Evolutionary conservation across 2,329 filamentous ascomycete genomes (phyloP).

Genomic region (Falciphora oryzae): DNA sequence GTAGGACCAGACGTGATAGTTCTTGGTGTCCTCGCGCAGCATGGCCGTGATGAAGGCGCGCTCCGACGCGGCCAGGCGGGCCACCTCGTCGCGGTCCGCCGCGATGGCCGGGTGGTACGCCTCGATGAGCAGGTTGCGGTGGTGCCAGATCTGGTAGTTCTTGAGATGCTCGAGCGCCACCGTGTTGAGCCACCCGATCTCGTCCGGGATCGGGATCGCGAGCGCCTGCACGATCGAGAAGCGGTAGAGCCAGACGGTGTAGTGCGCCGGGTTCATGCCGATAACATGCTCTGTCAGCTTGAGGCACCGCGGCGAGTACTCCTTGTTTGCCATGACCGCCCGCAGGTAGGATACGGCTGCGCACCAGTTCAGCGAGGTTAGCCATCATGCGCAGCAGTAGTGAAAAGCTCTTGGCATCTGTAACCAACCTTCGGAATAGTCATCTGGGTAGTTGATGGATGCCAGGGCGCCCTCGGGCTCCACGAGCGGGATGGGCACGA

Average conservation of each 20-base stretch:
- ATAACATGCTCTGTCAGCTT: conserved; percentile 86
- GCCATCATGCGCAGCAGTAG: neutral
- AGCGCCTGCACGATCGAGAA: conserved; percentile 70
- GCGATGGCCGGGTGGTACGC: conserved; percentile 54
- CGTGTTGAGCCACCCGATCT: conserved; percentile 81
- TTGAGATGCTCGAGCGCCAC: conserved; percentile 82
- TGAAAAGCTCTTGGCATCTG: neutral
- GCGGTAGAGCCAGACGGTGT: conserved; percentile 97
- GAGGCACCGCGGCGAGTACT: conserved; percentile 73
- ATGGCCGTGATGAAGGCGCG: conserved; percentile 71
- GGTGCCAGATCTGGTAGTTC: conserved; percentile 98
- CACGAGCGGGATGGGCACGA: conserved; percentile 74
- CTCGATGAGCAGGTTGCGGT: conserved; percentile 61
- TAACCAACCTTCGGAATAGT: conserved; percentile 69
- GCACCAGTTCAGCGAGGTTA: neutral
- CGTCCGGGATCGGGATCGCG: conserved; percentile 57
- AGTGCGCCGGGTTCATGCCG: conserved; percentile 89
- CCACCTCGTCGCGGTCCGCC: conserved; percentile 48
- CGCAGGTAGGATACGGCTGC: conserved; percentile 85
- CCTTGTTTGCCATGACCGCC: conserved; percentile 84
- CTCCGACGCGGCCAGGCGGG: conserved; percentile 60
- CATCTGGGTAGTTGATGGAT: conserved; percentile 83
- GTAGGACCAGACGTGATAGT: conserved; percentile 99
- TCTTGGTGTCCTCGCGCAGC: conserved; percentile 83
- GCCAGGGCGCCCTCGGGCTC: conserved; percentile 82